Percentiles rank a stretch among this genome's conserved stretches.
phyloP scores from a whole-genome alignment of 2,329 filamentous ascomycete genomes.

The Byssochlamys sp. region DNA sequence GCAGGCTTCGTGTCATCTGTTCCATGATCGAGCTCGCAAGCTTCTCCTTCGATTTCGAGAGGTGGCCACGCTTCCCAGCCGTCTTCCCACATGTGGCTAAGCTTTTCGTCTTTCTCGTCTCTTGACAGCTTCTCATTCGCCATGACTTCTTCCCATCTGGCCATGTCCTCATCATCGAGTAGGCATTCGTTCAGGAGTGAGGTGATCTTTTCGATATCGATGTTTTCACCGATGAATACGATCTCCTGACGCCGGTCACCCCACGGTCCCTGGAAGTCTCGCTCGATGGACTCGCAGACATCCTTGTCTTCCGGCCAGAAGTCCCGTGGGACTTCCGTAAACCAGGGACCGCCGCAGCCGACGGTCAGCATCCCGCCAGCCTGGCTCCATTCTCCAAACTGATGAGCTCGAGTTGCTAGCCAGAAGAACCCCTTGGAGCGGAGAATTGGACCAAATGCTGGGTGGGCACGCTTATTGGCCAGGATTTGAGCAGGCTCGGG shows the following conservation, averaged over 20 bases:
- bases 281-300: constrained; percentile 39
- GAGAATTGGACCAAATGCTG: constrained; percentile 29
- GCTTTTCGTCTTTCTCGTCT: constrained; percentile 36
- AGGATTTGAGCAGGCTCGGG: constrained; percentile 25
- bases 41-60: constrained; percentile 31
- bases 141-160: constrained; percentile 48
- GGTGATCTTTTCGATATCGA: constrained; percentile 46
- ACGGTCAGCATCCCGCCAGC: constrained; percentile 37
- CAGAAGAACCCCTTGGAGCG: constrained; percentile 39
- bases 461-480: constrained; percentile 29
- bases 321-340: constrained; percentile 47
- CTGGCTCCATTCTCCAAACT: constrained; percentile 39
- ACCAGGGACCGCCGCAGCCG: constrained; percentile 41
- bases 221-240: constrained; percentile 61
- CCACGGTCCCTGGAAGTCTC: constrained; percentile 48
- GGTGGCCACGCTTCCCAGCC: constrained; percentile 49
- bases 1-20: constrained; percentile 10
- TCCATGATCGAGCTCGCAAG: constrained; percentile 8
- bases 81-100: constrained; percentile 49
- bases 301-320: constrained; percentile 44
- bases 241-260: constrained; percentile 62
- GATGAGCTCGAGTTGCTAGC: constrained; percentile 32
- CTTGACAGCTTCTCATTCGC: constrained; percentile 25
- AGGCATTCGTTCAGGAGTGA: constrained; percentile 51
- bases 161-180: constrained; percentile 51